Evolutionary conservation across 2,329 filamentous ascomycete species (phyloP).

Genomic region (Sporothrix protearum): DNA sequence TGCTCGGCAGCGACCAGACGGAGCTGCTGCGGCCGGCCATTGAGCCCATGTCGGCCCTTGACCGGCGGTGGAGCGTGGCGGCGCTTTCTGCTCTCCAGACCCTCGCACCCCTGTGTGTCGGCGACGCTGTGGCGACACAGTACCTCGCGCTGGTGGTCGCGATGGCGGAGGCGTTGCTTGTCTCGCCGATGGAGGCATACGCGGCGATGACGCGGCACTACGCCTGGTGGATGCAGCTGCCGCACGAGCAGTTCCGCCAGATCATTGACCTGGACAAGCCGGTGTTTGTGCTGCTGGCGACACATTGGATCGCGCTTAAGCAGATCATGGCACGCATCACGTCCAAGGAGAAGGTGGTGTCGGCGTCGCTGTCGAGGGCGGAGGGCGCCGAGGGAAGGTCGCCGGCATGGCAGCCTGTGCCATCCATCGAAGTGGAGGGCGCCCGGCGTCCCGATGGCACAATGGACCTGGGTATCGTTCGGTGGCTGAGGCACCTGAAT

Average conservation of each 20-base stretch:
- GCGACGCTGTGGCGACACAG: constrained; percentile 42
- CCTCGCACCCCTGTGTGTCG: constrained; percentile 44
- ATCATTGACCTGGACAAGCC: constrained; percentile 49
- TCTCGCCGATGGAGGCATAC: constrained; percentile 54
- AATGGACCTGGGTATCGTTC: constrained; percentile 44
- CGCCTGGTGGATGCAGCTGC: constrained; percentile 56
- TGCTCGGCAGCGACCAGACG: constrained; percentile 43
- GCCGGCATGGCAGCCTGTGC: not conserved
- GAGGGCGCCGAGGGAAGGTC: not conserved
- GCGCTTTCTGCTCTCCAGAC: constrained; percentile 44
- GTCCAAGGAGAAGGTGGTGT: constrained; percentile 29
- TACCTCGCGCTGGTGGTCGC: constrained; percentile 46
- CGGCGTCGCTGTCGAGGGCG: not conserved
- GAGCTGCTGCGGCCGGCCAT: constrained; percentile 45
- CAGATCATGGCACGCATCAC: constrained; percentile 52
- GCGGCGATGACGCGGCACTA: constrained; percentile 50
- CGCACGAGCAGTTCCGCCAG: constrained; percentile 50
- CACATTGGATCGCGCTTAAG: constrained; percentile 55
- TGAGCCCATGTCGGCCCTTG: constrained; percentile 41
- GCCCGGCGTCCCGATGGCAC: constrained; percentile 30
- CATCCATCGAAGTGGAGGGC: constrained; percentile 13
- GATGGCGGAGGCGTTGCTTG: constrained; percentile 51
- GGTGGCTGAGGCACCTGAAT: constrained; percentile 53
- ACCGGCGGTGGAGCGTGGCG: constrained; percentile 44
- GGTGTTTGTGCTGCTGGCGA: constrained; percentile 46